Evolutionary conservation across 2,329 filamentous ascomycete genomes (phyloP).

Genomic region (Pseudocercospora fijiensis): DNA sequence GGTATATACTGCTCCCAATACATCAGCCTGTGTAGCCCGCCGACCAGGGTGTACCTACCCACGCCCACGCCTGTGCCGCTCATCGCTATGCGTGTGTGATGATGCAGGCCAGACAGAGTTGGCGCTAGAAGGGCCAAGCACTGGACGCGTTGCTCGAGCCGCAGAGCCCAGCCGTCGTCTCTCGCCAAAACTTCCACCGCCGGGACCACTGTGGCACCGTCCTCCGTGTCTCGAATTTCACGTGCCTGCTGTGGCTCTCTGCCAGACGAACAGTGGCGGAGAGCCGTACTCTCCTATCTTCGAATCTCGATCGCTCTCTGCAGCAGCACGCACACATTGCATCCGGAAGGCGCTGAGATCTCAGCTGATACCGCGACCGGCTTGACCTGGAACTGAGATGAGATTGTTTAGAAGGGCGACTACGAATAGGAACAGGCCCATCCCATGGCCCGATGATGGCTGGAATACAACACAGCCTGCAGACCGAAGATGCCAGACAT

Average conservation of each 20-base stretch:
- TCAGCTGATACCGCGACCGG: slow-evolving; percentile 1
- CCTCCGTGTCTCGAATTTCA: slow-evolving; percentile 7
- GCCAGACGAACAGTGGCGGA: slow-evolving; percentile 1
- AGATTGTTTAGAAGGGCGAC: not conserved
- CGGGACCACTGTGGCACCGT: not conserved
- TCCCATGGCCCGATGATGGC: not conserved
- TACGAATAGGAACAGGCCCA: not conserved
- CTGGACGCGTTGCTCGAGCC: slow-evolving; percentile 4
- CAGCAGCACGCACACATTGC: not conserved
- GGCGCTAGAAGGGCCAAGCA: slow-evolving; percentile 4
- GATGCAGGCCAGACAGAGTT: slow-evolving; percentile 6
- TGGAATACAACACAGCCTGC: not conserved
- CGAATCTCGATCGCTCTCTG: slow-evolving; percentile 6
- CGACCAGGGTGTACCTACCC: not conserved
- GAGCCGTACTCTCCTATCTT: not conserved
- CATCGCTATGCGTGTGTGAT: too few relatives aligned
- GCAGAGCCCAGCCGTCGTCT: slow-evolving; percentile 6
- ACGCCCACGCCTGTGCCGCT: not conserved
- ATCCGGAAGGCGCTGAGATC: not conserved
- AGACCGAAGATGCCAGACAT: slow-evolving; percentile 5
- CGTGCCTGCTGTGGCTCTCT: slow-evolving; percentile 14
- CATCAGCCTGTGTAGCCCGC: slow-evolving; percentile 5
- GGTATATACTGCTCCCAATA: slow-evolving; percentile 1
- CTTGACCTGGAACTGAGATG: slow-evolving; percentile 2
- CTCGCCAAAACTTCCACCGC: slow-evolving; percentile 1